Percentiles rank a stretch among this genome's conserved stretches.
Conservation (phyloP, 2,329 filamentous ascomycete genomes). For the Cytospora chrysosperma region DNA sequence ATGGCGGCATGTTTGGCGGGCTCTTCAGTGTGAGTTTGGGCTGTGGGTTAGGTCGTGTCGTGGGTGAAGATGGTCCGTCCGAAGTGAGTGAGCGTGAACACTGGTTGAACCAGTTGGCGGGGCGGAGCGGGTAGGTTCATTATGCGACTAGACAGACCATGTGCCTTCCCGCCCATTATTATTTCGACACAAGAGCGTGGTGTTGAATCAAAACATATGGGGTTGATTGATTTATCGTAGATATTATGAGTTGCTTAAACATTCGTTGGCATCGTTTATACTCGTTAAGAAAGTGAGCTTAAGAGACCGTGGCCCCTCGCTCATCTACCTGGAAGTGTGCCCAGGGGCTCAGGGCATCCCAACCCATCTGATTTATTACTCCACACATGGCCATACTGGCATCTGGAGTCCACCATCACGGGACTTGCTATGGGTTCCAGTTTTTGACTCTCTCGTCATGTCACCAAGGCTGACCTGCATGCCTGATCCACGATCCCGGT, state of each 20-base stretch:
- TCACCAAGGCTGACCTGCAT: not conserved
- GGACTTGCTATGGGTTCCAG: not conserved
- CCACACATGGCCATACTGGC: not conserved
- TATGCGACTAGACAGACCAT: not conserved
- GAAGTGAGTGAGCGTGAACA: not conserved
- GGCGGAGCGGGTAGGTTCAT: not conserved
- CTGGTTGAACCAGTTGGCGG: not conserved
- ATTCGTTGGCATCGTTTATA: not conserved
- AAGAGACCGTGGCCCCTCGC: not conserved
- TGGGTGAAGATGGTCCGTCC: conserved; percentile 7
- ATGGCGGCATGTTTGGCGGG: conserved; percentile 36
- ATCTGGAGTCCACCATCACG: not conserved
- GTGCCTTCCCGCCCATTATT: not conserved
- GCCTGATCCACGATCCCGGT: not conserved
- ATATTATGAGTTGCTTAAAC: not conserved
- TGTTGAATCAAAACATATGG: not conserved
- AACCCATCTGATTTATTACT: not conserved
- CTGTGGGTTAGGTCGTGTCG: not conserved
- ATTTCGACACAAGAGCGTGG: not conserved
- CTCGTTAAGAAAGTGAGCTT: not conserved
- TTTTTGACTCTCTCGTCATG: not conserved
- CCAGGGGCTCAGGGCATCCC: not conserved
- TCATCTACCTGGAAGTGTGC: not conserved
- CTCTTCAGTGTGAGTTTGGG: not conserved
- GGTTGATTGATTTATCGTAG: too few relatives aligned